phyloP scores from a whole-genome alignment of 371 early-diverging fungal species.

The Mortierella sp. region DNA sequence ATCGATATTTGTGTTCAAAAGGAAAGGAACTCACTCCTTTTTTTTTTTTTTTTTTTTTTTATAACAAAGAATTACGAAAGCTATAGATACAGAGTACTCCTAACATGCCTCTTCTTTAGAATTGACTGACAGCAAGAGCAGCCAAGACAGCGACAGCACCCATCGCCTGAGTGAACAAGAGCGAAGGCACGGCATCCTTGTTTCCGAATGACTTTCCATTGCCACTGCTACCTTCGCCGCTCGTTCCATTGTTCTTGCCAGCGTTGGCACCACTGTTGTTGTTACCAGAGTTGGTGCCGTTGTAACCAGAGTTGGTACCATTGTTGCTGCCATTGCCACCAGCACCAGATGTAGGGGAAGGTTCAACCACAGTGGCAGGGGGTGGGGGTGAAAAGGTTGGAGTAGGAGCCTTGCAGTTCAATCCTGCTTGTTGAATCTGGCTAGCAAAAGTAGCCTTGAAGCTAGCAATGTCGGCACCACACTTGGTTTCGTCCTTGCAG shows the following conservation, averaged over 20 bases:
- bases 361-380: neutral
- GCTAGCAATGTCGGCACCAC: conserved; percentile 15
- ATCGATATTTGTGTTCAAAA: conserved; percentile 6
- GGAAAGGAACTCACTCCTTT: conserved; percentile 7
- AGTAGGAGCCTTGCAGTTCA: conserved; percentile 17
- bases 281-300: too few species aligned
- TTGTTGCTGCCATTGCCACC: neutral
- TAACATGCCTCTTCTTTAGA: conserved; percentile 5
- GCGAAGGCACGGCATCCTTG: conserved; percentile 5
- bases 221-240: too few species aligned
- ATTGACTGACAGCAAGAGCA: conserved; percentile 16
- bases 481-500: conserved; percentile 10
- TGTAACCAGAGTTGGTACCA: too few species aligned
- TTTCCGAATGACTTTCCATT: neutral
- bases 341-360: conserved; percentile 6
- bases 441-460: conserved; percentile 21
- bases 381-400: conserved; percentile 15
- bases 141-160: conserved; percentile 18
- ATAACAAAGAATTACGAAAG: conserved; percentile 12
- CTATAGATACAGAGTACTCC: conserved; percentile 5
- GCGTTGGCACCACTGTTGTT: too few species aligned
- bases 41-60: conserved; percentile 1
- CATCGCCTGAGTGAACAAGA: conserved; percentile 15
- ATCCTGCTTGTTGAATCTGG: conserved; percentile 14
- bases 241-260: too few species aligned